Evolutionary conservation across 768 basidiomycete genomes (phyloP).

Genomic region (Ramaria sp.): DNA sequence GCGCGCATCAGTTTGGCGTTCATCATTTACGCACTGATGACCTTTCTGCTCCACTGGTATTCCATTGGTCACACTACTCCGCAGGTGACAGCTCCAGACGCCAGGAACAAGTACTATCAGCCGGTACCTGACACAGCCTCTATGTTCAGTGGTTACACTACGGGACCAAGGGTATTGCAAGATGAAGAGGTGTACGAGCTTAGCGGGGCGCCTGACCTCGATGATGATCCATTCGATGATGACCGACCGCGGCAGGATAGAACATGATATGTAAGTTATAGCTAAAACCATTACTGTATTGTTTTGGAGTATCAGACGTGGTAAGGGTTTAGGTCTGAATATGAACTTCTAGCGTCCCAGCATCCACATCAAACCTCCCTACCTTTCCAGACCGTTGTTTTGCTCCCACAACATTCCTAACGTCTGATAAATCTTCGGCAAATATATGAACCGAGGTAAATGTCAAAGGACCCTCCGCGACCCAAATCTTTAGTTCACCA

Average conservation of each 20-base stretch:
- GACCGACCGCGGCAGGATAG: neutral
- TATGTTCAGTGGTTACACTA: constrained; percentile 6
- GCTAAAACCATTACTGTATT: neutral
- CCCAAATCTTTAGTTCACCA: constrained; percentile 22
- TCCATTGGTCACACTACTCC: constrained; percentile 47
- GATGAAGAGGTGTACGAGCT: constrained; percentile 9
- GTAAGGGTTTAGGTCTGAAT: neutral
- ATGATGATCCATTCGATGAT: constrained; percentile 4
- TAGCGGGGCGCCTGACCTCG: neutral
- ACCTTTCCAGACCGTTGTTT: neutral
- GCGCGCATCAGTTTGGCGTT: constrained; percentile 50
- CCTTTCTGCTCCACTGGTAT: constrained; percentile 63
- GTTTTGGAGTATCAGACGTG: neutral
- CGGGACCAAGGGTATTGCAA: neutral
- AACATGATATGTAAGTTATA: neutral
- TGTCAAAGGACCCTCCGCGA: constrained; percentile 8
- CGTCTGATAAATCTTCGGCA: neutral
- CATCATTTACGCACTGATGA: constrained; percentile 62
- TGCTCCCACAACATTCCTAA: neutral
- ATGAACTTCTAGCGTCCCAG: neutral
- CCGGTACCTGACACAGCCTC: neutral
- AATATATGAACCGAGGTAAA: constrained; percentile 5
- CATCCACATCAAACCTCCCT: neutral
- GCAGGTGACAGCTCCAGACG: neutral
- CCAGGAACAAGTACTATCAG: constrained; percentile 6